These are phyloP conservation scores for Musa acuminata DNA, from an alignment of 176 grass and related monocot genomes.

Conservation along the genomic window DNA sequence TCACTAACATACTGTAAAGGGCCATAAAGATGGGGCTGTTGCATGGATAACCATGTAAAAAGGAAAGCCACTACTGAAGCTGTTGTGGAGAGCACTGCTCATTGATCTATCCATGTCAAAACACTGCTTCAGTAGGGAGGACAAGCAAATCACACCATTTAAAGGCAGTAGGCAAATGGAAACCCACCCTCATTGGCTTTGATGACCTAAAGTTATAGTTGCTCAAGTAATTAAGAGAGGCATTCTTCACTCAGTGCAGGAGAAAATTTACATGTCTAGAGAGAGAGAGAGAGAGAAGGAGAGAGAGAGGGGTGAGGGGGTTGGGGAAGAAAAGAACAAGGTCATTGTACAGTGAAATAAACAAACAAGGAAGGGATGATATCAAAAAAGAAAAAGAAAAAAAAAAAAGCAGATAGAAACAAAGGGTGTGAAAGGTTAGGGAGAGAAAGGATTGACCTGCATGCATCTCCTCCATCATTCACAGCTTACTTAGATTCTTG, in stretches of 20 bases:
- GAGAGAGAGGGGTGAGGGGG: background rate
- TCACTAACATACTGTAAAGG: no score
- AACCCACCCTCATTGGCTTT: conserved; percentile 3
- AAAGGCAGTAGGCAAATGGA: conserved; percentile 10
- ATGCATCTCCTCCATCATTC: conserved; percentile 81
- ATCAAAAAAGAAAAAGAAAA: conserved; percentile 15
- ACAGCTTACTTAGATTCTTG: conserved; percentile 82
- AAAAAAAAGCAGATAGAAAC: conserved; percentile 46
- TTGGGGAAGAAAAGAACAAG: background rate
- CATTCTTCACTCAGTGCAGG: background rate
- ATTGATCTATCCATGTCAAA: background rate
- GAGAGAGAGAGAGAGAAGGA: conserved; percentile 18
- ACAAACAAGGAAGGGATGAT: conserved; percentile 11
- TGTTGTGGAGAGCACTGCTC: no score
- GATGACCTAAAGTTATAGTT: background rate
- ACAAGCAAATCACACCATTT: background rate
- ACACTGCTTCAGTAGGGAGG: conserved; percentile 4
- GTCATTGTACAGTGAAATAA: background rate
- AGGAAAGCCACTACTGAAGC: no score
- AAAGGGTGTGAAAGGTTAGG: conserved; percentile 42
- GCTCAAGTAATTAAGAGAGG: no score
- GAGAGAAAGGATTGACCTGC: conserved; percentile 74
- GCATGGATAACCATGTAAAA: no score
- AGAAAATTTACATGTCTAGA: background rate
- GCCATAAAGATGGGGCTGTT: no score